Conservation (phyloP, 495 filamentous ascomycete species). For the Parathielavia appendiculata region DNA sequence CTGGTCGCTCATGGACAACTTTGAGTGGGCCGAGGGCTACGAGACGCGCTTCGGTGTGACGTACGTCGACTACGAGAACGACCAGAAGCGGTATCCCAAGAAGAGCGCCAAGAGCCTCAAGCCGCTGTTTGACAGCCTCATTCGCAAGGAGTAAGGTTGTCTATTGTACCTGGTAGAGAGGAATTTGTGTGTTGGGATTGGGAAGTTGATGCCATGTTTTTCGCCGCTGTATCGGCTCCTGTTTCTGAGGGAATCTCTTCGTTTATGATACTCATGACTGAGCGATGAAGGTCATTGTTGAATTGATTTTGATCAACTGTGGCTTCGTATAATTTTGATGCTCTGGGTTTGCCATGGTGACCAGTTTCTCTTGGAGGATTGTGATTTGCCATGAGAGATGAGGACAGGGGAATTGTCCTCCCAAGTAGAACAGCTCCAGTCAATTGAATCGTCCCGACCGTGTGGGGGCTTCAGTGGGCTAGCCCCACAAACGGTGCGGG, state of each 20-base stretch:
- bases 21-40: slow-evolving; percentile 73
- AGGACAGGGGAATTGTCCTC: too few species aligned
- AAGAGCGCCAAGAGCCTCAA: slow-evolving; percentile 66
- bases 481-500: neutral
- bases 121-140: slow-evolving; percentile 55
- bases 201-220: neutral
- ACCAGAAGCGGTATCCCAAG: slow-evolving; percentile 72
- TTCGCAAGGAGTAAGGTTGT: slow-evolving; percentile 41
- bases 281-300: slow-evolving; percentile 8
- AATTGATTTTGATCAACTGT: neutral
- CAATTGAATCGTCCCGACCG: too few species aligned
- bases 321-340: neutral
- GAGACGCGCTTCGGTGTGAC: slow-evolving; percentile 78
- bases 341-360: too few species aligned
- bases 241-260: slow-evolving; percentile 2
- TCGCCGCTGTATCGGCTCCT: slow-evolving; percentile 3
- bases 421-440: too few species aligned
- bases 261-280: slow-evolving; percentile 10
- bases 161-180: too few species aligned
- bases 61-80: slow-evolving; percentile 68
- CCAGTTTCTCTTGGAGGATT: too few species aligned
- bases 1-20: slow-evolving; percentile 76
- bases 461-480: neutral
- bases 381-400: too few species aligned
- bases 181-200: neutral